phyloP scores from a whole-genome alignment of 192 early-diverging fungal genomes.

The Gigaspora rosea region DNA sequence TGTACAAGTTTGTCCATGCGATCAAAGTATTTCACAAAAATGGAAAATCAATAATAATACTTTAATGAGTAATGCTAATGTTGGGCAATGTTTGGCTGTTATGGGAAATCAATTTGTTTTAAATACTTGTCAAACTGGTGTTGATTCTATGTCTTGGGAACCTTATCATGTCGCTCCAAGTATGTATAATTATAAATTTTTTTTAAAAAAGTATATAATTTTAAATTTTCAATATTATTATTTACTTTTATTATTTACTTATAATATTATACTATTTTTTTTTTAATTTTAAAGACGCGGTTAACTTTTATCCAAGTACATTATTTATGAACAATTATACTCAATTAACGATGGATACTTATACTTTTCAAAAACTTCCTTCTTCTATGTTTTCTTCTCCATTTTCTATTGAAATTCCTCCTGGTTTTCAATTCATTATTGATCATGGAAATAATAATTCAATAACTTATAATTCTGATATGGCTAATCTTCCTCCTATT shows the following conservation, averaged over 20 bases:
- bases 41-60: constrained; percentile 14
- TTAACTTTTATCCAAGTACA: constrained; percentile 10
- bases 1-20: constrained; percentile 25
- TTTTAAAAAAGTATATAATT: too few relatives aligned
- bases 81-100: neutral
- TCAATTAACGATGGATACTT: neutral
- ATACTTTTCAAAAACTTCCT: constrained; percentile 17
- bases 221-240: neutral
- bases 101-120: neutral
- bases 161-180: constrained; percentile 16
- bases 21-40: constrained; percentile 1
- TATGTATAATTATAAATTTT: constrained; percentile 2
- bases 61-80: neutral
- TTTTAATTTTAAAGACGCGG: constrained; percentile 12
- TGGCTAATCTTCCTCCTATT: constrained; percentile 6
- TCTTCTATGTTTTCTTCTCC: constrained; percentile 5
- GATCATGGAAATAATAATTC: neutral
- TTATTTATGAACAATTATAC: neutral
- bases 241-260: neutral
- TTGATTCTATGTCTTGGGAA: constrained; percentile 7
- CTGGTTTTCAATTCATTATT: constrained; percentile 28
- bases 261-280: neutral
- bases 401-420: constrained; percentile 33
- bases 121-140: neutral
- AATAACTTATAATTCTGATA: constrained; percentile 2